Conservation (phyloP, 164 flowering plant genomes). For the Chloranthus sessilifolius region DNA sequence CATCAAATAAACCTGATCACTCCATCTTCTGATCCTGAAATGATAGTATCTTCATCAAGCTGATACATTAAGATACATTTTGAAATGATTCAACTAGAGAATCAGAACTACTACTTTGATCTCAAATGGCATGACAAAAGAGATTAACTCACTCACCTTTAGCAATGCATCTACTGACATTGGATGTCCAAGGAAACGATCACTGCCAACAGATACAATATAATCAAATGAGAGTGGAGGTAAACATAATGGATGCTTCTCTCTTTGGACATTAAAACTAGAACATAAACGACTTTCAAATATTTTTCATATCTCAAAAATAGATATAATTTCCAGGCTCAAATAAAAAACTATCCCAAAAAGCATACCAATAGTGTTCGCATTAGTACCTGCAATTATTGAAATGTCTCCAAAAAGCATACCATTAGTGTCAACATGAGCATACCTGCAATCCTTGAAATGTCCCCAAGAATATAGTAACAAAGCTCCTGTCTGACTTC, state of each 20-base stretch:
- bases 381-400: background rate
- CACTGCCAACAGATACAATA: slow-evolving; percentile 42
- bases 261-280: background rate
- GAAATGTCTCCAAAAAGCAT: too few relatives aligned
- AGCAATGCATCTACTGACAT: slow-evolving; percentile 75
- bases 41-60: slow-evolving; percentile 91
- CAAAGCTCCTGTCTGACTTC: slow-evolving; percentile 72
- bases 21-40: slow-evolving; percentile 87
- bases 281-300: too few relatives aligned
- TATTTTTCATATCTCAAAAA: too few relatives aligned
- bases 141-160: slow-evolving; percentile 43
- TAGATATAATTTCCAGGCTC: too few relatives aligned
- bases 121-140: background rate
- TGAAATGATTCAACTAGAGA: background rate
- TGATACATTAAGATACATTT: slow-evolving; percentile 16
- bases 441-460: slow-evolving; percentile 95
- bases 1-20: slow-evolving; percentile 60
- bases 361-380: background rate
- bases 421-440: background rate
- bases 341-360: background rate
- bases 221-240: background rate
- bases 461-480: slow-evolving; percentile 90
- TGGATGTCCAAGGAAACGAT: slow-evolving; percentile 74
- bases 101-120: background rate
- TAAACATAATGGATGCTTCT: background rate